Conservation (phyloP, 2,329 filamentous ascomycete species). For the Botrytis elliptica region DNA sequence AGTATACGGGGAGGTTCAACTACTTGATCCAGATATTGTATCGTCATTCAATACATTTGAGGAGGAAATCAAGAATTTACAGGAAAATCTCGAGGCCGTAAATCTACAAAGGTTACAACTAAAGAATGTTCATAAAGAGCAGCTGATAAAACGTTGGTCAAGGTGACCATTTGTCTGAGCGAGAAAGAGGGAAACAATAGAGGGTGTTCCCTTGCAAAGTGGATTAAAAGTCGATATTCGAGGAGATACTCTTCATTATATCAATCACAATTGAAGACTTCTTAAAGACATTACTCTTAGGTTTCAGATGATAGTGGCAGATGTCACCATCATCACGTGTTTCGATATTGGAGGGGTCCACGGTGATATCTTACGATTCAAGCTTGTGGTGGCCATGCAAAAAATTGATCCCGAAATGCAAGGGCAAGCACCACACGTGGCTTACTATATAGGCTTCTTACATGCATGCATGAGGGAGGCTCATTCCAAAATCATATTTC, state of each 20-base stretch:
- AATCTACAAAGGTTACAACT: slow-evolving; percentile 41
- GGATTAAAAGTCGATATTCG: not conserved
- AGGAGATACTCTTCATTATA: slow-evolving; percentile 3
- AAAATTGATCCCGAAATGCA: slow-evolving; percentile 17
- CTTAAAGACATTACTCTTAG: slow-evolving; percentile 8
- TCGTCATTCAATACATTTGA: slow-evolving; percentile 45
- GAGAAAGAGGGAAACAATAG: not conserved
- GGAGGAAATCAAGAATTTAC: slow-evolving; percentile 42
- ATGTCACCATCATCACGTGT: slow-evolving; percentile 21
- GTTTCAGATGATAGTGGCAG: slow-evolving; percentile 22
- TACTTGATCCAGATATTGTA: slow-evolving; percentile 55
- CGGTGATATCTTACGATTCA: not conserved
- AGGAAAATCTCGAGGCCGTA: slow-evolving; percentile 40
- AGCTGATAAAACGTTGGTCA: slow-evolving; percentile 49
- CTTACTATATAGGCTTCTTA: slow-evolving; percentile 14
- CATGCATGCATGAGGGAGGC: slow-evolving; percentile 9
- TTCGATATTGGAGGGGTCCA: not conserved
- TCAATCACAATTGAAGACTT: slow-evolving; percentile 14
- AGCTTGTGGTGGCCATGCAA: slow-evolving; percentile 20
- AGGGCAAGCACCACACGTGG: slow-evolving; percentile 18
- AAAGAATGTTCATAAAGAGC: slow-evolving; percentile 50
- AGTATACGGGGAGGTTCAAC: slow-evolving; percentile 47
- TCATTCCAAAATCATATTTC: not conserved
- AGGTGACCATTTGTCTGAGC: slow-evolving; percentile 25
- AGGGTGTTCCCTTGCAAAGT: not conserved